A percentile compares a stretch with the other conserved stretches of the same genome.
Conservation (phyloP, 768 basidiomycete genomes). For the Daedaleopsis sinensis region DNA sequence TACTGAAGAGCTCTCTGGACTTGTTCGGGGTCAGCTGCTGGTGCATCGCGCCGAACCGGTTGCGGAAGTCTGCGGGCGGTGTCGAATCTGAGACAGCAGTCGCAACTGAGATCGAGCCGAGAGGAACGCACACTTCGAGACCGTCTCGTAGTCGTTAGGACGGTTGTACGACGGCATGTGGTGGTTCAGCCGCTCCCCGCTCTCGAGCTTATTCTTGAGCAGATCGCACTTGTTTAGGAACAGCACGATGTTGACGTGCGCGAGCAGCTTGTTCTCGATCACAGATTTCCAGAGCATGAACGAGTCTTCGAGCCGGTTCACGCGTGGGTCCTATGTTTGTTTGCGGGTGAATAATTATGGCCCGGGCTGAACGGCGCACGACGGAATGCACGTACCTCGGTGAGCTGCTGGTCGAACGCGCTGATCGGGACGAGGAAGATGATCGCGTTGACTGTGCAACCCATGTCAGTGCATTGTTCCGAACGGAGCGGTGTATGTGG, state of each 20-base stretch:
- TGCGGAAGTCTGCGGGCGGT: slow-evolving; percentile 65
- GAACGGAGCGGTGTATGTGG: not conserved
- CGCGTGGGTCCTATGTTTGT: slow-evolving; percentile 57
- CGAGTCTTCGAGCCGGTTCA: slow-evolving; percentile 83
- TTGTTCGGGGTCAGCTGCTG: slow-evolving; percentile 69
- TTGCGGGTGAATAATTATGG: slow-evolving; percentile 4
- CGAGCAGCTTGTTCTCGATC: slow-evolving; percentile 72
- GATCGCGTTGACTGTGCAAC: slow-evolving; percentile 73
- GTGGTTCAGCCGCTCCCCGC: slow-evolving; percentile 71
- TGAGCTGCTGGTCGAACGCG: slow-evolving; percentile 81
- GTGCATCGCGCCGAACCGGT: slow-evolving; percentile 73
- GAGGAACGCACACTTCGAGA: slow-evolving; percentile 65
- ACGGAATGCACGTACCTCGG: slow-evolving; percentile 54
- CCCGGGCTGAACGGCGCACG: not conserved
- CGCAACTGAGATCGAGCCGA: not conserved
- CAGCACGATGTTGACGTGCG: slow-evolving; percentile 75
- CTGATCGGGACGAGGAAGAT: slow-evolving; percentile 90
- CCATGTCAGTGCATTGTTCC: slow-evolving; percentile 2
- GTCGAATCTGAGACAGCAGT: too few species aligned
- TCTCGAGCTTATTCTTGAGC: slow-evolving; percentile 74
- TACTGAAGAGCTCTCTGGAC: slow-evolving; percentile 73
- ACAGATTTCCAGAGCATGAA: slow-evolving; percentile 74
- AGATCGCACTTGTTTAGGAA: slow-evolving; percentile 86
- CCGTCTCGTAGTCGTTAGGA: slow-evolving; percentile 77
- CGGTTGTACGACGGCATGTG: slow-evolving; percentile 74